A percentile compares a stretch with the other conserved stretches of the same genome.
Conservation (phyloP, 1,284 basidiomycete genomes). For the Caloboletus inedulis region DNA sequence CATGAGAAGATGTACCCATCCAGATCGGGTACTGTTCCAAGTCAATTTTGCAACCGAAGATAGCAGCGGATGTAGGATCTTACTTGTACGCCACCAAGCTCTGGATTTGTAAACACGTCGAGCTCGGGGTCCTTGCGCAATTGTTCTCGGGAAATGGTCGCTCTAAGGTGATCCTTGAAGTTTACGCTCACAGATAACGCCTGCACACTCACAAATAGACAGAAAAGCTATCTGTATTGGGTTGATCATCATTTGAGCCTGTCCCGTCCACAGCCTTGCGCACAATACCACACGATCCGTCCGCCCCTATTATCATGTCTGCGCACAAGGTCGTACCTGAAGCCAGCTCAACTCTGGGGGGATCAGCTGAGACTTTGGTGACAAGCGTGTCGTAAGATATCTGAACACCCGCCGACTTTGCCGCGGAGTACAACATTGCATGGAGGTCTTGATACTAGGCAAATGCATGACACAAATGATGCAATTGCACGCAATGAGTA, state of each 20-base stretch:
- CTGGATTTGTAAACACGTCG: slow-evolving; percentile 18
- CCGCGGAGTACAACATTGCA: slow-evolving; percentile 39
- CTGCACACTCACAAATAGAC: slow-evolving; percentile 17
- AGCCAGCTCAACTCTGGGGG: slow-evolving; percentile 29
- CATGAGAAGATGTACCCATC: slow-evolving; percentile 34
- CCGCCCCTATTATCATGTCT: slow-evolving; percentile 38
- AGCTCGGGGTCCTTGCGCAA: slow-evolving; percentile 35
- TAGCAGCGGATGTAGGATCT: background rate
- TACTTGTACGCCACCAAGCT: slow-evolving; percentile 26
- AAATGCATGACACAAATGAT: slow-evolving; percentile 1
- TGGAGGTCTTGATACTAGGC: slow-evolving; percentile 44
- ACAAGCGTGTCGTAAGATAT: slow-evolving; percentile 39
- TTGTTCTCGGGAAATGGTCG: slow-evolving; percentile 35
- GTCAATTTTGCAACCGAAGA: background rate
- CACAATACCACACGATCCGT: slow-evolving; percentile 31
- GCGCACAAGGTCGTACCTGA: slow-evolving; percentile 31
- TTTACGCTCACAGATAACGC: background rate
- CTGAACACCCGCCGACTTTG: slow-evolving; percentile 36
- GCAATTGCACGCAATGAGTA: slow-evolving; percentile 2
- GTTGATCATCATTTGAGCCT: slow-evolving; percentile 26
- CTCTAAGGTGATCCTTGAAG: slow-evolving; percentile 23
- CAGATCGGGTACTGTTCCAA: slow-evolving; percentile 35
- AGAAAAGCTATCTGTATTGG: slow-evolving; percentile 27
- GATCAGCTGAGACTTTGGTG: slow-evolving; percentile 27
- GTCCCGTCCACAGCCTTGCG: slow-evolving; percentile 12